These are phyloP conservation scores for Pharnaceum exiguum DNA, from an alignment of 148 eudicot genomes.

Conservation along the genomic window DNA sequence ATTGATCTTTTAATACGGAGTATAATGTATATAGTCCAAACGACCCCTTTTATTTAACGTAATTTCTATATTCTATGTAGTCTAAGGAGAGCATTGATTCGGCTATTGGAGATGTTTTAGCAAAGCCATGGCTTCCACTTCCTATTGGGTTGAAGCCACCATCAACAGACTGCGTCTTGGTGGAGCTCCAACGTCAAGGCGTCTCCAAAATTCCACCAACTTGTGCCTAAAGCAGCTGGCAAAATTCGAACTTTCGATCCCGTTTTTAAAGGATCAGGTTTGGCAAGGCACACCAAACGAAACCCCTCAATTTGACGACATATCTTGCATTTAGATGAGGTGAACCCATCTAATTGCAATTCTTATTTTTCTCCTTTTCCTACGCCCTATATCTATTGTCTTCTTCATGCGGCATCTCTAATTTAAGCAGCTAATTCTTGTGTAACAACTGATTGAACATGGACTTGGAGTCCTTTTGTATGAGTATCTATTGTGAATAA, in stretches of 20 bases:
- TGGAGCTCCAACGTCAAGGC: conserved; percentile 79
- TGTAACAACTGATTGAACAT: background rate
- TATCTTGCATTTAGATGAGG: conserved; percentile 21
- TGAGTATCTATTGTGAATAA: background rate
- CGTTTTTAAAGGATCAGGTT: conserved; percentile 3
- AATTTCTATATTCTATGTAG: conserved; percentile 21
- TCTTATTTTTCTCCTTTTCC: background rate
- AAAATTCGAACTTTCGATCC: background rate
- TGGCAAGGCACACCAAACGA: background rate
- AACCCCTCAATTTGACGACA: conserved; percentile 50
- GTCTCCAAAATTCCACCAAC: conserved; percentile 65
- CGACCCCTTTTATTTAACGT: background rate
- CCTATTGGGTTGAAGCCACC: conserved; percentile 90
- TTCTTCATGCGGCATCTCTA: background rate
- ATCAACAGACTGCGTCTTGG: conserved; percentile 60
- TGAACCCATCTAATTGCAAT: background rate
- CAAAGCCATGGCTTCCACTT: conserved; percentile 80
- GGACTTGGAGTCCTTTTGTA: background rate
- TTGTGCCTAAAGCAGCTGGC: conserved; percentile 20
- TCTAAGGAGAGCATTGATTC: conserved; percentile 77
- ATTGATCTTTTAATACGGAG: too few species aligned
- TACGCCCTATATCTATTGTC: background rate
- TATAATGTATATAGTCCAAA: too few species aligned
- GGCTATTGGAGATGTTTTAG: conserved; percentile 69
- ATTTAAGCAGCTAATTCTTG: background rate